Evolutionary conservation across 352 stramenopile genomes (phyloP).

Genomic region (Pythium rhizo-oryzae): DNA sequence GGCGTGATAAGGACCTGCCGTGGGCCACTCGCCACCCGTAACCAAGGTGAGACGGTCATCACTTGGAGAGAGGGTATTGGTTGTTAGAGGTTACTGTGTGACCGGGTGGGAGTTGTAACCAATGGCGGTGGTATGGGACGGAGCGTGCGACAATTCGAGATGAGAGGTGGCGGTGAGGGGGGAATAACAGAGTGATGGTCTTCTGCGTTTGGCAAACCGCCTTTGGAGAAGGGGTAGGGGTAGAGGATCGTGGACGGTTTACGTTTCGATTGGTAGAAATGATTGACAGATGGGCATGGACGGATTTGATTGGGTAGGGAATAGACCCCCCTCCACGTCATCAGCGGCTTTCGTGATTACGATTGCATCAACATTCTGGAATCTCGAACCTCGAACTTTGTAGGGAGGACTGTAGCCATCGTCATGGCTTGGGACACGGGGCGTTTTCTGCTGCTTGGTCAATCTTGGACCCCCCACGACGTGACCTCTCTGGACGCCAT

Average conservation of each 20-base stretch:
- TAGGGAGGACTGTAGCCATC: too few relatives aligned
- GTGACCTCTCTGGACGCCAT: too few relatives aligned
- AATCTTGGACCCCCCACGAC: too few relatives aligned
- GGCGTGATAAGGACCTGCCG: conserved; percentile 12
- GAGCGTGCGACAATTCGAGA: neutral
- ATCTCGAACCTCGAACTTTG: neutral
- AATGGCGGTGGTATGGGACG: neutral
- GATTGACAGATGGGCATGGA: neutral
- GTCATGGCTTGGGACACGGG: too few relatives aligned
- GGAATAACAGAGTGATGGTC: neutral
- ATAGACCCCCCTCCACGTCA: neutral
- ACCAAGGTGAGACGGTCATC: neutral
- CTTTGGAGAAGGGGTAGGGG: neutral
- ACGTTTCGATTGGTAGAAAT: conserved; percentile 21
- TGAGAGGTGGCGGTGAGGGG: neutral
- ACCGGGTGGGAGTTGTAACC: neutral
- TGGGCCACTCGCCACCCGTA: conserved; percentile 1
- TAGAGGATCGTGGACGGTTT: neutral
- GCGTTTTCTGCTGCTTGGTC: too few relatives aligned
- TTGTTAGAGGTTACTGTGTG: neutral
- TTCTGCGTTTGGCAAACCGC: conserved; percentile 5
- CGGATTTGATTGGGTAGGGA: conserved; percentile 5
- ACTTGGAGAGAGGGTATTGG: neutral
- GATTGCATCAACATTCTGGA: conserved; percentile 11
- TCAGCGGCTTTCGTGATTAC: neutral